phyloP scores from a whole-genome alignment of 495 filamentous ascomycete genomes.

The Trichocladium antarcticum region DNA sequence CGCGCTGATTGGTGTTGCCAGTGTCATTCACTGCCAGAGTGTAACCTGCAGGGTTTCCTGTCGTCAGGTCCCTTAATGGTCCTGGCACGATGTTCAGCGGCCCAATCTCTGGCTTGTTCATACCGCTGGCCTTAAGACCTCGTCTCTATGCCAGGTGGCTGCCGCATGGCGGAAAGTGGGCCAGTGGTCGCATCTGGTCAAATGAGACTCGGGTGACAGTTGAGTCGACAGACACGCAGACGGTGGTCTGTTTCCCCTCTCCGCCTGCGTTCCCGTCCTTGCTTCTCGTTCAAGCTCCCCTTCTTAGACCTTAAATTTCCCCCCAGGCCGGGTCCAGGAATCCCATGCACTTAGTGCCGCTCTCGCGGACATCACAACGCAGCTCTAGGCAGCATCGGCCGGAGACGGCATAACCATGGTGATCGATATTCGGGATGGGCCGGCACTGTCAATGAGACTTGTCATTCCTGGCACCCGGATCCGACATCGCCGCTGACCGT shows the following conservation, averaged over 20 bases:
- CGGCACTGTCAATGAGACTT: background rate
- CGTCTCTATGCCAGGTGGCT: background rate
- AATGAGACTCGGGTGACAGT: background rate
- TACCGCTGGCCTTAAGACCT: background rate
- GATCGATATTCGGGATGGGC: slow-evolving; percentile 12
- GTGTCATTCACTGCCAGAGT: background rate
- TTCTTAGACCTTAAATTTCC: too few species aligned
- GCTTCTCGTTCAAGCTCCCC: background rate
- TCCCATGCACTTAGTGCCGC: too few species aligned
- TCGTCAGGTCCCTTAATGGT: background rate
- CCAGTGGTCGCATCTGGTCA: background rate
- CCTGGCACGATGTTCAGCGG: background rate
- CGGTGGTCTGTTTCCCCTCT: background rate
- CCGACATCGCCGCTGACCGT: background rate
- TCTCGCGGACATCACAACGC: background rate
- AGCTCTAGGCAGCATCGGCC: background rate
- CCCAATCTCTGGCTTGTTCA: background rate
- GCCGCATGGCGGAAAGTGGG: background rate
- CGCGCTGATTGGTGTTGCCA: background rate
- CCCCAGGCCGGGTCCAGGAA: too few species aligned
- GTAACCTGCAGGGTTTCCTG: background rate
- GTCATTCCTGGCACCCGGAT: background rate
- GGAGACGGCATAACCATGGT: slow-evolving; percentile 9
- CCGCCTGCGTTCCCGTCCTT: background rate
- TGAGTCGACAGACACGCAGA: background rate